Evolutionary conservation across 2,329 filamentous ascomycete species (phyloP).

Genomic region (Penicillium sp.): DNA sequence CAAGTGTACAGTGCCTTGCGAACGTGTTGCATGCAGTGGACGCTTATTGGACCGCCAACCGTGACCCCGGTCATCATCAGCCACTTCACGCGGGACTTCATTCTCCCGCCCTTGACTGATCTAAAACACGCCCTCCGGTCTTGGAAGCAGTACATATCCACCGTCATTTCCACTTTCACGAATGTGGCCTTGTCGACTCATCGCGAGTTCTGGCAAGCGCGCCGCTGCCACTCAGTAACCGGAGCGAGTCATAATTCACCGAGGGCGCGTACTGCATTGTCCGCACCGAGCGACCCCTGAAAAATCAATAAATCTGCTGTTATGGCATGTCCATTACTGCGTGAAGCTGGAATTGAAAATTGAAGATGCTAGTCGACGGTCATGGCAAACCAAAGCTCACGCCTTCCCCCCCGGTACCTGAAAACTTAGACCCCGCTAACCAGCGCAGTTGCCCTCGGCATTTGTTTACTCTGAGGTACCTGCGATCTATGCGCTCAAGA

Average conservation of each 20-base stretch:
- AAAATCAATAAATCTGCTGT: background rate
- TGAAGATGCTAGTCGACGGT: background rate
- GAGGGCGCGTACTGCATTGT: background rate
- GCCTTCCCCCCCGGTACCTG: background rate
- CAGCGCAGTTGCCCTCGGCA: background rate
- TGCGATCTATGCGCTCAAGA: background rate
- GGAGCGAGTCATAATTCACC: background rate
- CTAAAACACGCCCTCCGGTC: constrained; percentile 7
- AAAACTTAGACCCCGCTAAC: background rate
- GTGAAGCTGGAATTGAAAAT: background rate
- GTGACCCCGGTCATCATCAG: background rate
- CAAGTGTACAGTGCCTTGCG: background rate
- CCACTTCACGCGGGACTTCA: background rate
- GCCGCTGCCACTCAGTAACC: background rate
- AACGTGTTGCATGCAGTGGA: background rate
- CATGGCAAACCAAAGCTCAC: background rate
- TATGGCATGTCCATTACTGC: background rate
- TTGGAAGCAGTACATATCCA: constrained; percentile 7
- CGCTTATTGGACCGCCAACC: background rate
- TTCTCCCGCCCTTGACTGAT: background rate
- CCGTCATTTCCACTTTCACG: background rate
- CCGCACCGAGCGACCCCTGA: background rate
- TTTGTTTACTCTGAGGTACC: too few relatives aligned
- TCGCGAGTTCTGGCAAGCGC: background rate
- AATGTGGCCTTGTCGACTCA: background rate